These are phyloP conservation scores for Botrytis medusae DNA, from an alignment of 2,329 filamentous ascomycete species.

Conservation along the genomic window DNA sequence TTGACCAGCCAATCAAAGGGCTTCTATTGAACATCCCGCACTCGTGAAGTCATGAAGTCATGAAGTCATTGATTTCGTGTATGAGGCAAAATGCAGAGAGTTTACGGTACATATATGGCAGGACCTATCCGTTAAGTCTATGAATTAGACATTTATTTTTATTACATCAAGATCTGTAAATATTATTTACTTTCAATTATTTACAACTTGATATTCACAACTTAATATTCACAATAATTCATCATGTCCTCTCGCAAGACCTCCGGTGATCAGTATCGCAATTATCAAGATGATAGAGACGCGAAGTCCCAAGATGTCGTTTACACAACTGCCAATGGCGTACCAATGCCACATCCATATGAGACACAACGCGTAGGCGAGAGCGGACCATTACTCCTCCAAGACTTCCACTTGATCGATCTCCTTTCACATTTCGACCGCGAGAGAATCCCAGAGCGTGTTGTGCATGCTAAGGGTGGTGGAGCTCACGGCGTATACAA, in stretches of 20 bases:
- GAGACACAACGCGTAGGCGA: slow-evolving; percentile 47
- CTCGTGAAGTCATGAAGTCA: slow-evolving; percentile 13
- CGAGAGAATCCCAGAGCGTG: slow-evolving; percentile 56
- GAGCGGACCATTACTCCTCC: slow-evolving; percentile 57
- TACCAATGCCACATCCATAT: slow-evolving; percentile 57
- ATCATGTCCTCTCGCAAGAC: slow-evolving; percentile 38
- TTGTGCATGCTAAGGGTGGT: slow-evolving; percentile 60
- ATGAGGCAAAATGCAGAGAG: background rate
- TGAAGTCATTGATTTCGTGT: background rate
- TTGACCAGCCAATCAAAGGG: background rate
- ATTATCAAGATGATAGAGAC: slow-evolving; percentile 46
- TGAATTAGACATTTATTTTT: background rate
- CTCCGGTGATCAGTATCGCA: slow-evolving; percentile 42
- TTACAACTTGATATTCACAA: no score
- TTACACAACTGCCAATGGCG: slow-evolving; percentile 48
- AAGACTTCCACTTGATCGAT: slow-evolving; percentile 63
- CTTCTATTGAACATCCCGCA: background rate
- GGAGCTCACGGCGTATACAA: slow-evolving; percentile 58
- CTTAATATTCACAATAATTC: background rate
- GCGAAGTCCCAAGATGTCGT: slow-evolving; percentile 44
- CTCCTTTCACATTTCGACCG: slow-evolving; percentile 60
- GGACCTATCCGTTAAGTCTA: background rate
- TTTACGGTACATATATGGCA: background rate
- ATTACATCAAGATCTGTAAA: background rate
- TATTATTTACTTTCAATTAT: background rate